Base-by-base conservation (phyloP, 2,329 filamentous ascomycete genomes). In the Cadophora malorum region DNA sequence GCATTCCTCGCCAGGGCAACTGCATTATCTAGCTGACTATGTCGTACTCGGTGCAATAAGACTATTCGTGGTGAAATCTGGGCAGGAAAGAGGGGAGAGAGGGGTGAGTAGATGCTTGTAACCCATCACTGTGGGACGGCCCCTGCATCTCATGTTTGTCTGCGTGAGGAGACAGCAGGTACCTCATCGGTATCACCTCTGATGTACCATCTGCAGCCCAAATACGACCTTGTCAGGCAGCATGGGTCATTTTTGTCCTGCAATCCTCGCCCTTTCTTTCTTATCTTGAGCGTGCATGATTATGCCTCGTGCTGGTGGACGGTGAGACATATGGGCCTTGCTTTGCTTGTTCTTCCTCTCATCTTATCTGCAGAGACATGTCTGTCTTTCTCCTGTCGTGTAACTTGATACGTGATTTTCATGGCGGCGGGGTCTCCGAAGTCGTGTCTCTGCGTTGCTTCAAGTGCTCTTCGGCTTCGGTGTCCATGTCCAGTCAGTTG, bases 141-240 rank as follows among this genome's bases (percentile, higher is more conserved):
- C 6, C 23, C 19, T 47, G 59, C 45, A 62, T 47, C 45, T 49
- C 59, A 33, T 49, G 9, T 62, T 45, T 62, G 59, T 33, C 28
- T 49, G 21, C n/a, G 5, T n/a, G n/a, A 23, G 33, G 55, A 8
- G 21, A 38, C 41, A 47, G 23, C 41, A 62, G 28, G 59, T 62
- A 62, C 59, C 8, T 62, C 6, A 62, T 62, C 59, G 59, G 59
- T 50, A 62, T 38, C 2, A 49, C 25, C 23, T 33, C 31, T 21
- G n/a, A 59, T 14, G n/a, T 47, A 50, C 28, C 23, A 6, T 28
- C 35, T 33, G 59, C 59, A 49, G 25, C 59, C 59, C 45, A 38
- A 41, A 21, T 41, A 38, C 33, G 5, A 47, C 59, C 31, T 23
- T 10, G 41, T 50, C 59, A 62, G 38, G 38, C 41, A 50, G 38